Base-by-base conservation (phyloP, 169 alveolate species). In the Plasmodium malariae region DNA sequence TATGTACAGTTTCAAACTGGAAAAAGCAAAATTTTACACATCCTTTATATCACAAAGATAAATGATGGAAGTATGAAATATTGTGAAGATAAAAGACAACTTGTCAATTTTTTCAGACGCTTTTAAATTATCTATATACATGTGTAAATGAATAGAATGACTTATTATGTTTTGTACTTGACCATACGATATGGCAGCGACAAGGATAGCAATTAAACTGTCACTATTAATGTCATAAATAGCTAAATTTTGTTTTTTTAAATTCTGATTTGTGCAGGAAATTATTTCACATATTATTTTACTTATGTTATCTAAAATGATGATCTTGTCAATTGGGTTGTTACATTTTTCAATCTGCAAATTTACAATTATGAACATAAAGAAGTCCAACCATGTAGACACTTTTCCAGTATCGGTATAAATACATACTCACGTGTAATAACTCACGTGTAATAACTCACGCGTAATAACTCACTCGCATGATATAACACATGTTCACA, bases 81-180 rank as follows among this genome's bases (percentile, higher is more conserved):
- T 86, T 0, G 92, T 86, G 37, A 86, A 86, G 11, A 86, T 65
- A 70, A 69, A 86, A 57, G 92, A 86, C n/a, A 86, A 49, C 21
- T 86, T 86, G 70, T 86, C 92, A 34, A 86, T 86, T 86, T 86
- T 86, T 69, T 86, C 92, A 4, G 86, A 68, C 7, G 40, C 63
- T 30, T 43, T 71, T 86, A 86, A 86, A 30, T 86, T 86, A 59
- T 86, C 87, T 86, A 86, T 70, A 28, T 86, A 86, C 92, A 86
- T 86, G 32, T 86, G 92, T 63, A 86, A 70, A 48, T 86, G 92
- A 30, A 86, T 57, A 49, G 92, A 68, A 40, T 86, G 92, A 60
- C 87, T 86, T 36, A 86, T 60, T 70, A 86, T 43, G 24, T 86
- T 69, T 54, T 86, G 17, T 69, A 86, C 49, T 70, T 86, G 63